Evolutionary conservation across 2,329 filamentous ascomycete genomes (phyloP).

Genomic region (Dactylellina drechsleri): DNA sequence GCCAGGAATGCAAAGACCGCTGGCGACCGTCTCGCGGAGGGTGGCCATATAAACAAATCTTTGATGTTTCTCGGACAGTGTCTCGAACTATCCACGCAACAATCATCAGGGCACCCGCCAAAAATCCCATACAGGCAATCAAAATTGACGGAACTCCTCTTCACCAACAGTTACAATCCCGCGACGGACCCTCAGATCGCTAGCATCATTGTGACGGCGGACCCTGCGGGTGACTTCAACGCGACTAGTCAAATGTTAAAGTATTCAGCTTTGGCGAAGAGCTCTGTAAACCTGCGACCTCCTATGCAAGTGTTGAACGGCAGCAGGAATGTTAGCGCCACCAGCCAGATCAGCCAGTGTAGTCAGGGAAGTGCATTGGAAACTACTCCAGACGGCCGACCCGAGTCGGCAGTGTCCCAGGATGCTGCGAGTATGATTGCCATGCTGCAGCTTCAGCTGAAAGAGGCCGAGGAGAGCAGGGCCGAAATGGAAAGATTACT

Average conservation of each 20-base stretch:
- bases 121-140: conserved; percentile 80
- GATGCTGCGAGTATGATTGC: conserved; percentile 82
- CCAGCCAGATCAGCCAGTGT: conserved; percentile 70
- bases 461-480: conserved; percentile 76
- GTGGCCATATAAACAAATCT: conserved; percentile 97
- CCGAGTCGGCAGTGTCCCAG: conserved; percentile 75
- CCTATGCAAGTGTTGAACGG: conserved; percentile 59
- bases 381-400: conserved; percentile 58
- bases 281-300: conserved; percentile 84
- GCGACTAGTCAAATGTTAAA: conserved; percentile 94
- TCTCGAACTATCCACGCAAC: conserved; percentile 81
- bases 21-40: conserved; percentile 89
- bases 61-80: conserved; percentile 98
- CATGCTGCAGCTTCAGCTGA: conserved; percentile 74
- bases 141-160: conserved; percentile 84
- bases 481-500: conserved; percentile 72
- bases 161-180: conserved; percentile 86
- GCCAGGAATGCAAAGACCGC: conserved; percentile 93
- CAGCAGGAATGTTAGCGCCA: conserved; percentile 42
- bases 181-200: conserved; percentile 76
- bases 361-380: conserved; percentile 76
- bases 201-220: conserved; percentile 95
- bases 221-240: conserved; percentile 93
- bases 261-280: conserved; percentile 90
- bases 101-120: conserved; percentile 42